These are phyloP conservation scores for Acanthamoeba rhysodes DNA, from an alignment of 208 protist species.

Conservation along the genomic window DNA sequence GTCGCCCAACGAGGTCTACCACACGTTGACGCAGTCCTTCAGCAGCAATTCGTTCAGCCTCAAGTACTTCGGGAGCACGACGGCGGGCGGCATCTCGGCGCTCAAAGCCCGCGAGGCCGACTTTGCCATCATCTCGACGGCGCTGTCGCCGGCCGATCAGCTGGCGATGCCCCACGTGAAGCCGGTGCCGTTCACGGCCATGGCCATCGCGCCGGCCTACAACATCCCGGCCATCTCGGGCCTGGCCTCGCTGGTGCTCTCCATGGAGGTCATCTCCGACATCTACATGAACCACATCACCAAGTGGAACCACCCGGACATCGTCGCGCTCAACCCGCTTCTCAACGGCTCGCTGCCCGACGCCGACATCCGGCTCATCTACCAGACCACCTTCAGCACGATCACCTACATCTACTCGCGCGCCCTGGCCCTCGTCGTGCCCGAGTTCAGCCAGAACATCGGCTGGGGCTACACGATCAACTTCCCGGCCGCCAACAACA, in stretches of 20 bases:
- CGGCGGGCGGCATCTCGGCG: too few relatives aligned
- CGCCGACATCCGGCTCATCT: not conserved
- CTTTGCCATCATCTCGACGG: too few relatives aligned
- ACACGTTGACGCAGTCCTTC: too few relatives aligned
- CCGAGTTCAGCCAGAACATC: not conserved
- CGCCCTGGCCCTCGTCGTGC: not conserved
- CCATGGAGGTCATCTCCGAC: not conserved
- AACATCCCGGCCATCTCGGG: not conserved
- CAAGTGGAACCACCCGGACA: constrained; percentile 5
- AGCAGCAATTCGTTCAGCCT: too few relatives aligned
- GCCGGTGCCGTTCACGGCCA: not conserved
- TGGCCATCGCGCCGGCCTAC: not conserved
- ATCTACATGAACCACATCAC: not conserved
- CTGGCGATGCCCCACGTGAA: not conserved
- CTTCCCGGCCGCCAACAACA: not conserved
- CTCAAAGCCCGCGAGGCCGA: too few relatives aligned
- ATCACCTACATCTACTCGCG: not conserved
- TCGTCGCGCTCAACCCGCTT: constrained; percentile 1
- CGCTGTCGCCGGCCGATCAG: too few relatives aligned
- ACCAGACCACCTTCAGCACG: too few relatives aligned
- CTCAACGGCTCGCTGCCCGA: not conserved
- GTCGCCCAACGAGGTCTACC: too few relatives aligned
- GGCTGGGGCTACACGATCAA: not conserved
- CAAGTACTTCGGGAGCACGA: too few relatives aligned
- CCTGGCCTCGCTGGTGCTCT: not conserved